Conservation (phyloP, 2,329 filamentous ascomycete species). For the Trichoderma cornu-damae region DNA sequence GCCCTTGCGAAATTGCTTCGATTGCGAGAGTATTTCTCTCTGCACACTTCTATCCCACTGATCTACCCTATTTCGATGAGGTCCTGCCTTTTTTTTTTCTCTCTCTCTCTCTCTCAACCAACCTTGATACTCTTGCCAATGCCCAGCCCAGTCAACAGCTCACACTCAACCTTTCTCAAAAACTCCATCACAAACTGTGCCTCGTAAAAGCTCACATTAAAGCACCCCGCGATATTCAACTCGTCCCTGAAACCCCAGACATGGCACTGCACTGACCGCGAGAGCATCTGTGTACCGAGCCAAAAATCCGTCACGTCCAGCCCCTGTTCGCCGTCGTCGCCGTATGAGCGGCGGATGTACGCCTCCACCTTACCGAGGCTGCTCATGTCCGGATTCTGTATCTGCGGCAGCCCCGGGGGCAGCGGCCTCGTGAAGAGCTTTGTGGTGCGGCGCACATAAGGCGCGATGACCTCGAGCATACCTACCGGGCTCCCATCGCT, state of each 20-base stretch:
- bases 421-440: constrained; percentile 20
- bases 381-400: constrained; percentile 29
- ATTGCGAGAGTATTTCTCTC: too few species aligned
- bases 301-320: constrained; percentile 27
- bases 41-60: too few species aligned
- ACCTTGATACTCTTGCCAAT: not conserved
- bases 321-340: constrained; percentile 11
- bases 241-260: constrained; percentile 33
- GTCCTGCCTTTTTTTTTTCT: too few species aligned
- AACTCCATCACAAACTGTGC: constrained; percentile 25
- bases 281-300: constrained; percentile 31
- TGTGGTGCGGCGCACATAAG: constrained; percentile 20
- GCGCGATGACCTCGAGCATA: constrained; percentile 20
- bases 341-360: constrained; percentile 25
- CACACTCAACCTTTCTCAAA: constrained; percentile 21
- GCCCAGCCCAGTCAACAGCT: not conserved
- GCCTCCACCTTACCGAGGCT: constrained; percentile 26
- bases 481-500: constrained; percentile 22
- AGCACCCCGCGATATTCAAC: constrained; percentile 30
- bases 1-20: too few species aligned
- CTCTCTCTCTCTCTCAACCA: not conserved
- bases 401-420: constrained; percentile 24
- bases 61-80: too few species aligned
- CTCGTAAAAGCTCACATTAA: constrained; percentile 31
- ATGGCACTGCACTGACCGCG: constrained; percentile 27